These are phyloP conservation scores for Acanthochlamys bracteata DNA, from an alignment of 106 monocot species.

Conservation along the genomic window DNA sequence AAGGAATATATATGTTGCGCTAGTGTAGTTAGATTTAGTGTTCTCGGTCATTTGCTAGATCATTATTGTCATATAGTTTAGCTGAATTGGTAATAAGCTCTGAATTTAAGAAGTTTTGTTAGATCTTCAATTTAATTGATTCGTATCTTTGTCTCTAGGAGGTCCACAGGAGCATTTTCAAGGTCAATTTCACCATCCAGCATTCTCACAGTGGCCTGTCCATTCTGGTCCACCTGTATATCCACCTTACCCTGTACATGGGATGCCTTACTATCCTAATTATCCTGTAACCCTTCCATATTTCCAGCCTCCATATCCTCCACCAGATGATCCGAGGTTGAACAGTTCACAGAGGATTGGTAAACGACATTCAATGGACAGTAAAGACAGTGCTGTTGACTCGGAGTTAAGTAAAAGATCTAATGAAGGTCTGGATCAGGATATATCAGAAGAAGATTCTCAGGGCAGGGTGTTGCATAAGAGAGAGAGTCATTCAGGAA, in stretches of 20 bases:
- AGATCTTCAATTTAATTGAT: too few relatives aligned
- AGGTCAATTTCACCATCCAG: conserved; percentile 46
- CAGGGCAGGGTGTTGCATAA: conserved; percentile 37
- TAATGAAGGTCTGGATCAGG: conserved; percentile 24
- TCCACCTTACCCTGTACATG: conserved; percentile 69
- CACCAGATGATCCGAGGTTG: conserved; percentile 39
- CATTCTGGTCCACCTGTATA: conserved; percentile 47
- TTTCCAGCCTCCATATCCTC: conserved; percentile 56
- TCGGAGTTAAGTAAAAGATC: conserved; percentile 23
- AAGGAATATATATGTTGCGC: too few relatives aligned
- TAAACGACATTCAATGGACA: conserved; percentile 45
- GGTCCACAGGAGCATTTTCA: conserved; percentile 21
- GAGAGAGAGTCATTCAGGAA: conserved; percentile 37
- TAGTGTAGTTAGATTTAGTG: too few relatives aligned
- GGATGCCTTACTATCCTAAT: conserved; percentile 80
- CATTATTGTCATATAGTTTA: too few relatives aligned
- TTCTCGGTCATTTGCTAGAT: too few relatives aligned
- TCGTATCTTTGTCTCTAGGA: conserved; percentile 5
- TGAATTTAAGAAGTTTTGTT: too few relatives aligned
- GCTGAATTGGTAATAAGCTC: too few relatives aligned
- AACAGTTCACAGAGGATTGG: conserved; percentile 18
- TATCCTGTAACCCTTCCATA: conserved; percentile 47
- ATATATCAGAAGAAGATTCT: conserved; percentile 39
- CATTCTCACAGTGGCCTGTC: conserved; percentile 72
- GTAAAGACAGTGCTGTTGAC: conserved; percentile 34